Base-by-base conservation (phyloP, 2,329 filamentous ascomycete species). In the Atkinsonella hypoxylon region DNA sequence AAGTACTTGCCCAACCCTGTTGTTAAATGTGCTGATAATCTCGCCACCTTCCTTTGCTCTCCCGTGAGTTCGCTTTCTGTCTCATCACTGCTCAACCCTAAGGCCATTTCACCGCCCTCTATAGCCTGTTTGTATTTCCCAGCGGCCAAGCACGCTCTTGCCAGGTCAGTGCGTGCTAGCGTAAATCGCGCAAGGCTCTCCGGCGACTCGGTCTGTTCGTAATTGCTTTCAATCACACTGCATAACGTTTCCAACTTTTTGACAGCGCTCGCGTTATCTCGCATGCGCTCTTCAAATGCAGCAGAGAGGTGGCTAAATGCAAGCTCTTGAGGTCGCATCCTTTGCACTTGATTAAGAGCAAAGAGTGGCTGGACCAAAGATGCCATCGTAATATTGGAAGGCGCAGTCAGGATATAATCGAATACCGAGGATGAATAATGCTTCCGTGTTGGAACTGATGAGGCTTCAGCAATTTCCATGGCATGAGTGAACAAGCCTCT, bases 401-500 rank as follows among this genome's bases (percentile, higher is more conserved):
- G 69, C 1, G 78, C 77, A 1, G 78, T 73, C 13, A 89, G 65
- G 7, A 95, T 73, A 56, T 88, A 76, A 59, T 98, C 91, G 63
- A 98, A 97, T 45, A 87, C 75, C 1, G 88, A 86, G 0, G 85
- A 71, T 0, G 88, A 77, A 62, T 90, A 97, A 63, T 91, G 87
- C 31, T 83, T 79, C 62, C 89, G 87, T 0, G 84, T 81, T 4
- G 89, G 72, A 2, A 83, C 65, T 0, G 85, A 83, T 0, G 86
- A 85, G 0, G 88, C 84, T 54, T 89, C 87, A 0, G 89, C 83
- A 46, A 98, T 91, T 55, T 95, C 90, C 71, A 95, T 93, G 0
- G 93, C 91, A 63, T 98, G 93, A 1, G 87, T 90, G 62, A 96
- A 95, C 10, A 97, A 78, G 11, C 83, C 82, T 20, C 88, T 77